Conservation (phyloP, 2,329 filamentous ascomycete genomes). For the Penicillium sp. region DNA sequence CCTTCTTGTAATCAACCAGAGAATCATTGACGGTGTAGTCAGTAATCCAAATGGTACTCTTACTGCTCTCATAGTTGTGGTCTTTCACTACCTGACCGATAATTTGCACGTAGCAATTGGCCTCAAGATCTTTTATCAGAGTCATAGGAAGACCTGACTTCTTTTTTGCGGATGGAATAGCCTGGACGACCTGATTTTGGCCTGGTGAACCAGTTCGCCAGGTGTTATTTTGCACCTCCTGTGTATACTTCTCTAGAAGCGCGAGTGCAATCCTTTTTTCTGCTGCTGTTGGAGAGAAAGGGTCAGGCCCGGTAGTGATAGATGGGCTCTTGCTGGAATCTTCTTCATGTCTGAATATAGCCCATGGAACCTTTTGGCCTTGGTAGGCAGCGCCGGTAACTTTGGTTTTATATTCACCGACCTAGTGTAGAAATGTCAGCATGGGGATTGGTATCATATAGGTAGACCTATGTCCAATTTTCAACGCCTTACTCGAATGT, state of each 20-base stretch:
- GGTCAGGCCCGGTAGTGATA: constrained; percentile 29
- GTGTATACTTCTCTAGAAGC: constrained; percentile 24
- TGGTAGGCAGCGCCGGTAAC: constrained; percentile 29
- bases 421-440: constrained; percentile 7
- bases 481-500: constrained; percentile 51
- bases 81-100: constrained; percentile 69
- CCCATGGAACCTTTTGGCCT: constrained; percentile 30
- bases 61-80: constrained; percentile 46
- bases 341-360: constrained; percentile 32
- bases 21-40: constrained; percentile 74
- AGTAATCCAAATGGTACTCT: constrained; percentile 68
- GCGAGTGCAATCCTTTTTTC: constrained; percentile 31
- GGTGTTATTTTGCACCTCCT: not conserved
- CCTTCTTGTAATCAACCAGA: constrained; percentile 58
- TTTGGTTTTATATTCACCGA: constrained; percentile 21
- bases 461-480: not conserved
- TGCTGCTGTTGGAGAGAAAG: constrained; percentile 24
- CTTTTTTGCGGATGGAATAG: not conserved
- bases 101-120: constrained; percentile 64
- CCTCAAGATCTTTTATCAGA: constrained; percentile 63
- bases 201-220: not conserved
- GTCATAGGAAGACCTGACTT: constrained; percentile 46
- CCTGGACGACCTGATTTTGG: constrained; percentile 8
- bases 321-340: constrained; percentile 19
- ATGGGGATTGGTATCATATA: not conserved